A percentile compares a stretch with the other conserved stretches of the same genome.
Evolutionary conservation across 176 grass and related monocot genomes (phyloP).

Genomic region (Zoysia japonica): DNA sequence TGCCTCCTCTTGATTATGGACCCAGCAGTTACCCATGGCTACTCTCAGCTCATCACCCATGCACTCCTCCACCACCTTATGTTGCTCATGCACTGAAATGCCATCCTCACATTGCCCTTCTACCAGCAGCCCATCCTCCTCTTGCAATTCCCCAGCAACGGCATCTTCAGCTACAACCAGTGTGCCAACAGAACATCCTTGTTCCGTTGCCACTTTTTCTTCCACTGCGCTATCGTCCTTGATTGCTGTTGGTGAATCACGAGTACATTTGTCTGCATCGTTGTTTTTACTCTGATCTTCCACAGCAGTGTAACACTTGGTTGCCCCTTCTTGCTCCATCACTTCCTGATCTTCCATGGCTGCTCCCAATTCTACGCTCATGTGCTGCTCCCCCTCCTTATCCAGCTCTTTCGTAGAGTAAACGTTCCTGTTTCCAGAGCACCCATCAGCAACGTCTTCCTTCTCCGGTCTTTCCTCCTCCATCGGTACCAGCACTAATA

Average conservation of each 20-base stretch:
- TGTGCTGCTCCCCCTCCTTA: background rate
- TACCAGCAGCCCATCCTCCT: background rate
- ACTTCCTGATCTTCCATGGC: constrained; percentile 13
- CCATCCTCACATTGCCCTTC: background rate
- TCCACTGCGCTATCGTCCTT: background rate
- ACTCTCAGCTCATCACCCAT: background rate
- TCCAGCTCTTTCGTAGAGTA: background rate
- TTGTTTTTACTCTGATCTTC: constrained; percentile 24
- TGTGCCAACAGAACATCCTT: background rate
- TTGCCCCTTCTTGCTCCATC: constrained; percentile 1
- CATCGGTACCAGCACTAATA: background rate
- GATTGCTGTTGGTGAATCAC: background rate
- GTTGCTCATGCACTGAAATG: background rate
- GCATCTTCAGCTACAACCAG: background rate
- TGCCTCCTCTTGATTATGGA: background rate
- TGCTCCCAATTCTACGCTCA: background rate
- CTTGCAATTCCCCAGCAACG: constrained; percentile 1
- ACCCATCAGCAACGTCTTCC: background rate
- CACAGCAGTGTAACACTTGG: background rate
- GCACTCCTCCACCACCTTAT: background rate
- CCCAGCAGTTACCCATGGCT: background rate
- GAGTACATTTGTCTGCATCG: background rate
- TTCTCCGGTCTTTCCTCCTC: constrained; percentile 4
- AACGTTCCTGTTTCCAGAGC: background rate
- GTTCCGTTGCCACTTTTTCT: background rate